Base-by-base conservation (phyloP, 805 yeast species). In the Isabelozyma rhagii region DNA sequence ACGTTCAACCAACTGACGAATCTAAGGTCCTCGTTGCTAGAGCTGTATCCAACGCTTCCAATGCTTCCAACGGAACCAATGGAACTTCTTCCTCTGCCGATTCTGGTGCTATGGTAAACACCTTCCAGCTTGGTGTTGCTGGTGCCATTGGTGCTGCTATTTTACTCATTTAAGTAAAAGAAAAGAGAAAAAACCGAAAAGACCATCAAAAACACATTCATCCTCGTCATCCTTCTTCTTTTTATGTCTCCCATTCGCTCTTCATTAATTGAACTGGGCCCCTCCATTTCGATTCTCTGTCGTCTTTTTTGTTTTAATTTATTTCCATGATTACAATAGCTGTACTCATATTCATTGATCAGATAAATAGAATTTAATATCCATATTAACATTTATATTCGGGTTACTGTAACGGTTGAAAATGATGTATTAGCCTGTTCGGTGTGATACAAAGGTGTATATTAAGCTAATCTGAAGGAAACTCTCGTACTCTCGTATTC, bases 101-200 rank as follows among this genome's bases (percentile, higher is more conserved):
- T 41, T 53, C 52, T 52, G 66, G 61, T 45, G 66, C 59, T 41
- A 55, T 52, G 14, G 46, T 42, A 47, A 52, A 59, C 45, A 62
- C 60, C n/a, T 42, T 61, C 50, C 51, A 62, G 45, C 47, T 62
- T 41, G 73, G 74, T 44, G 61, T 60, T 54, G 72, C 69, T 53
- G 75, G 78, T 52, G 83, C 75, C 46, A 54, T 77, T 40, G 71
- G 79, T 55, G 83, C 81, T 43, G 84, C 80, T 64, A 67, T 77
- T 51, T 69, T 79, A 51, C 65, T 80, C 62, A 54, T 78, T 58
- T 77, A 67, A 67, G 43, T n/a, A 14, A 8, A 18, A 41, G 8
- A n/a, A 9, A 4, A 21, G 8, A 41, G 18, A 41, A 9, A 18
- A 41, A 41, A n/a, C 5, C 6, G 15, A 18, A 18, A n/a, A 41